These are phyloP conservation scores for Perilla frutescens DNA, from an alignment of 257 asterid species.

Conservation along the genomic window DNA sequence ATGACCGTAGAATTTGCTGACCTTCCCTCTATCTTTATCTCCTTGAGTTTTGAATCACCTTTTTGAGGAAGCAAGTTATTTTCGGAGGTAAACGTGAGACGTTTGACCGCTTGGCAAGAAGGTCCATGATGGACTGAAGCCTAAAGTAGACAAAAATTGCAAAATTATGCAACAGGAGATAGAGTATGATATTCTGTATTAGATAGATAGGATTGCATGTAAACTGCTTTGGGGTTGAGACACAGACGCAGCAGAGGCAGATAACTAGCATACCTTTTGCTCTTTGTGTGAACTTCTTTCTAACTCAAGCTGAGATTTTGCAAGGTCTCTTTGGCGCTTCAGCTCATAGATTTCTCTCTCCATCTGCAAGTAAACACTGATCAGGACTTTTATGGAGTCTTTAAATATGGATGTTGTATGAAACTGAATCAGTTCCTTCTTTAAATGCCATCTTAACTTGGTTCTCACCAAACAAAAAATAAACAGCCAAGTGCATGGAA, in stretches of 20 bases:
- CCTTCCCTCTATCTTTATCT: conserved; percentile 53
- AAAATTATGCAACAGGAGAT: conserved; percentile 12
- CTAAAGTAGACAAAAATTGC: conserved; percentile 50
- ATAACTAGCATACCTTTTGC: conserved; percentile 52
- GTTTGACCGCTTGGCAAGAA: conserved; percentile 72
- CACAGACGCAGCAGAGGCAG: background rate
- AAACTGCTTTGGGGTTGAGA: background rate
- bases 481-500: background rate
- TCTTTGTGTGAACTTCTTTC: conserved; percentile 82
- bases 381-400: conserved; percentile 20
- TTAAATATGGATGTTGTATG: background rate
- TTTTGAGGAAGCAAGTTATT: conserved; percentile 46
- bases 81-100: conserved; percentile 64
- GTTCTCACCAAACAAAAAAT: background rate
- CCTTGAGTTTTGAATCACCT: conserved; percentile 42
- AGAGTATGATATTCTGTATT: background rate
- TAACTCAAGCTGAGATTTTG: conserved; percentile 75
- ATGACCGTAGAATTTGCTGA: conserved; percentile 57
- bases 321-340: conserved; percentile 83
- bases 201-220: background rate
- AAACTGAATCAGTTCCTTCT: background rate
- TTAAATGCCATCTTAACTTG: conserved; percentile 10
- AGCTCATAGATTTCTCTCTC: conserved; percentile 88
- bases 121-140: conserved; percentile 68
- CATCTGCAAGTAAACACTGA: conserved; percentile 62